Evolutionary conservation across 2,329 filamentous ascomycete species (phyloP).

Genomic region (Teratosphaeria zuluensis): DNA sequence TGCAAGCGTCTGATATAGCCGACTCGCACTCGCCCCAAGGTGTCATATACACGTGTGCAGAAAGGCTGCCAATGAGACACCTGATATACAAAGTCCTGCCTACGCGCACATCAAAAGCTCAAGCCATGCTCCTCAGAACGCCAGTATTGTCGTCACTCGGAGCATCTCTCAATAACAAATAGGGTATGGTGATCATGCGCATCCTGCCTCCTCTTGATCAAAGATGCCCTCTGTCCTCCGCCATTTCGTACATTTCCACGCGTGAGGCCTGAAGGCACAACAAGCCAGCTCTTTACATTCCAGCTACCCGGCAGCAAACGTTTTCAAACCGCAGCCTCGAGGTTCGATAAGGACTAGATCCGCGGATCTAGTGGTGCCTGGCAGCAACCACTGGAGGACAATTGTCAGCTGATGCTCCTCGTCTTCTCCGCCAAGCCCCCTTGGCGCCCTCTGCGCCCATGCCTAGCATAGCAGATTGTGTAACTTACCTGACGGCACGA

Average conservation of each 20-base stretch:
- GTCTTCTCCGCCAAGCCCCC: no score
- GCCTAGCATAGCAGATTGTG: background rate
- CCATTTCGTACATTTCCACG: background rate
- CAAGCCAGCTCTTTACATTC: background rate
- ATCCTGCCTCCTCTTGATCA: background rate
- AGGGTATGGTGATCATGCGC: constrained; percentile 1
- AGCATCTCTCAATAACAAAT: background rate
- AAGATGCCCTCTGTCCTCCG: background rate
- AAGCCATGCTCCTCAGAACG: background rate
- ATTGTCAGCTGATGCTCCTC: background rate
- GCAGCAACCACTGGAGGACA: background rate
- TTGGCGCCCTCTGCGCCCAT: background rate
- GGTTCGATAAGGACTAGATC: background rate
- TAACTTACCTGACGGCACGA: constrained; percentile 71
- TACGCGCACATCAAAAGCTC: background rate
- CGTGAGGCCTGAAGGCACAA: background rate
- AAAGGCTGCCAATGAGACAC: background rate
- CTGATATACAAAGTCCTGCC: background rate
- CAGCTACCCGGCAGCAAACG: background rate
- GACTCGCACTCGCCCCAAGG: background rate
- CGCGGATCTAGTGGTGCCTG: background rate
- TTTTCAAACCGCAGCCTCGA: background rate
- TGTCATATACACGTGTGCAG: background rate
- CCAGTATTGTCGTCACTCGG: background rate
- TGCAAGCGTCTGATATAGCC: background rate